phyloP scores from a whole-genome alignment of 2,329 filamentous ascomycete species.

The Cladosporium sp. region DNA sequence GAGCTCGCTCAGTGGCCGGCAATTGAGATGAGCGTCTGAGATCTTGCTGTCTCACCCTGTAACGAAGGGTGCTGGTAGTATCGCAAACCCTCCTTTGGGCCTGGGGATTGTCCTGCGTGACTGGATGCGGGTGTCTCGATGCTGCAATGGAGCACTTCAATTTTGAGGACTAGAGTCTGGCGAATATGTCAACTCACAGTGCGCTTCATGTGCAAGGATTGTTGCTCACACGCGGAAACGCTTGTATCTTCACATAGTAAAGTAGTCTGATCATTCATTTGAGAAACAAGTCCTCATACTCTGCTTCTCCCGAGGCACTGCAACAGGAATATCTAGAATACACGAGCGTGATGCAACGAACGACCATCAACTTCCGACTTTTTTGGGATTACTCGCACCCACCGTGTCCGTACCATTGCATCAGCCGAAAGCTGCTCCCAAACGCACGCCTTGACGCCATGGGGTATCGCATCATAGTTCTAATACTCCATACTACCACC shows the following conservation, averaged over 20 bases:
- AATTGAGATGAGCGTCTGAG: not conserved
- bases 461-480: not conserved
- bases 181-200: not conserved
- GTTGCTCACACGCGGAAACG: not conserved
- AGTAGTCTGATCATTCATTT: not conserved
- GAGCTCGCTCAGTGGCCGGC: no score
- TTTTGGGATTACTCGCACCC: not conserved
- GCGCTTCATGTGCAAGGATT: not conserved
- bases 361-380: not conserved
- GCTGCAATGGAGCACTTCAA: no score
- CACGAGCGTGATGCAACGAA: not conserved
- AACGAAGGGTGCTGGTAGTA: not conserved
- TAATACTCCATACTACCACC: constrained; percentile 35
- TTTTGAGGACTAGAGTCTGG: no score
- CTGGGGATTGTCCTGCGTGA: no score
- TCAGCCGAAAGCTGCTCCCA: not conserved
- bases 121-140: no score
- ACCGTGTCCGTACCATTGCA: not conserved
- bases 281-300: no score
- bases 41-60: not conserved
- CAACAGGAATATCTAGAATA: not conserved
- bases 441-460: not conserved
- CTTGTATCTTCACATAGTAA: not conserved
- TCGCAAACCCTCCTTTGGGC: no score
- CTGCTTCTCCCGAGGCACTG: not conserved